Evolutionary conservation across 2,329 filamentous ascomycete genomes (phyloP).

Genomic region (Aphanocladium album): DNA sequence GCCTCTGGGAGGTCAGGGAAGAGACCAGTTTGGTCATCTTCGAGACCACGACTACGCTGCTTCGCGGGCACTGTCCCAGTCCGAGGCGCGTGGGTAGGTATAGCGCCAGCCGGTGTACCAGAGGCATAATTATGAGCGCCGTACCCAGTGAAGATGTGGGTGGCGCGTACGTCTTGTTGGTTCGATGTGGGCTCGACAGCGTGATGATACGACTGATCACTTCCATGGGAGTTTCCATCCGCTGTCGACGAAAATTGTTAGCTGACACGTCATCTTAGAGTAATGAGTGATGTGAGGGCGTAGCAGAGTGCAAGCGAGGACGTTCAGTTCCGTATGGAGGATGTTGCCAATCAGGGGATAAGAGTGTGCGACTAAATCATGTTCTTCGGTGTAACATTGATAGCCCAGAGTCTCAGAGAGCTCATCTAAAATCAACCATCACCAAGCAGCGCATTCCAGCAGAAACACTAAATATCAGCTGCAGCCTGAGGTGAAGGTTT

Average conservation of each 20-base stretch:
- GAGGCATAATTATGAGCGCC: constrained; percentile 55
- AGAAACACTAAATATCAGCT: constrained; percentile 33
- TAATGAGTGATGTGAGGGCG: neutral
- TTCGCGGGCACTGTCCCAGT: constrained; percentile 36
- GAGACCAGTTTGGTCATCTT: constrained; percentile 47
- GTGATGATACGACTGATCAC: neutral
- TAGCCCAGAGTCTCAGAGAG: constrained; percentile 7
- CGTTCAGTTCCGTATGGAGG: neutral
- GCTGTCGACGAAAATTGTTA: constrained; percentile 2
- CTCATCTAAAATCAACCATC: constrained; percentile 8
- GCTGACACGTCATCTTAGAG: neutral
- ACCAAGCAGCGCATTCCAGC: constrained; percentile 22
- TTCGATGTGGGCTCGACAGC: neutral
- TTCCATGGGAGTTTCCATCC: neutral
- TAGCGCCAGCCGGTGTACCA: constrained; percentile 46
- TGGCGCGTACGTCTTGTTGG: constrained; percentile 57
- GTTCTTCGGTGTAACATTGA: constrained; percentile 10
- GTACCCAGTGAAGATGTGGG: constrained; percentile 71
- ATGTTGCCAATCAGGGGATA: neutral
- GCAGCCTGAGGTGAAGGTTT: constrained; percentile 38
- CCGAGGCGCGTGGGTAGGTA: constrained; percentile 54
- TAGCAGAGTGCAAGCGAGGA: constrained; percentile 1
- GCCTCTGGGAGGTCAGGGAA: constrained; percentile 86
- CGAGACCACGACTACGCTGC: constrained; percentile 35
- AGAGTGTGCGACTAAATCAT: neutral